Conservation (phyloP, 305 asterid species). For the Galium porrigens region DNA sequence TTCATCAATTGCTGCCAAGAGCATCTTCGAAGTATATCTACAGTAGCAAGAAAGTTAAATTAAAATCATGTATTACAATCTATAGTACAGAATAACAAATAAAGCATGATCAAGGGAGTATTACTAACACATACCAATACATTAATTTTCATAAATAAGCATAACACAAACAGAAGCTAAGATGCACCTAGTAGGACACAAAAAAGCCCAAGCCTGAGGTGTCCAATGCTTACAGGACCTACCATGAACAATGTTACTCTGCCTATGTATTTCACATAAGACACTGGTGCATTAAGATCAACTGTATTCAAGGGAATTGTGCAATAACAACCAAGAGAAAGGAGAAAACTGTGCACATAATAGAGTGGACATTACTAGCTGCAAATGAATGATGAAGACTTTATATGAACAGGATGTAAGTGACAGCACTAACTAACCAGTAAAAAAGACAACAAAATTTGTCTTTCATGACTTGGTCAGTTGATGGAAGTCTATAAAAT, state of each 20-base stretch:
- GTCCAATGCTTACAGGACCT: background rate
- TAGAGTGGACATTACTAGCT: background rate
- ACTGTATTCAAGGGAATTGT: background rate
- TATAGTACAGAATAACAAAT: slow-evolving; percentile 3
- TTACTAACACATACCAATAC: background rate
- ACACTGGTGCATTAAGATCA: background rate
- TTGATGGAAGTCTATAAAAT: slow-evolving; percentile 1
- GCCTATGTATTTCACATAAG: background rate
- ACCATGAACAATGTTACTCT: background rate
- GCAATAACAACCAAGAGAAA: background rate
- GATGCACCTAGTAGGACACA: background rate
- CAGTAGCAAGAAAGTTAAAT: slow-evolving; percentile 19
- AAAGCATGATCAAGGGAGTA: background rate
- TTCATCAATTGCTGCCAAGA: slow-evolving; percentile 92
- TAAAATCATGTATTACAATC: slow-evolving; percentile 13
- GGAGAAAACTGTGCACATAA: background rate
- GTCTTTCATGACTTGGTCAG: background rate
- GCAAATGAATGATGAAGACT: background rate
- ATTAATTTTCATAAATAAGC: background rate
- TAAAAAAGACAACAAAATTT: background rate
- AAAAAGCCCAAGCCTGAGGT: background rate
- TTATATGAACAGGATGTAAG: background rate
- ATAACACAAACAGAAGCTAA: background rate
- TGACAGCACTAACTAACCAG: background rate
- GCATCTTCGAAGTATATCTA: slow-evolving; percentile 98